Base-by-base conservation (phyloP, 345 rosid species). In the Salix caprea region DNA sequence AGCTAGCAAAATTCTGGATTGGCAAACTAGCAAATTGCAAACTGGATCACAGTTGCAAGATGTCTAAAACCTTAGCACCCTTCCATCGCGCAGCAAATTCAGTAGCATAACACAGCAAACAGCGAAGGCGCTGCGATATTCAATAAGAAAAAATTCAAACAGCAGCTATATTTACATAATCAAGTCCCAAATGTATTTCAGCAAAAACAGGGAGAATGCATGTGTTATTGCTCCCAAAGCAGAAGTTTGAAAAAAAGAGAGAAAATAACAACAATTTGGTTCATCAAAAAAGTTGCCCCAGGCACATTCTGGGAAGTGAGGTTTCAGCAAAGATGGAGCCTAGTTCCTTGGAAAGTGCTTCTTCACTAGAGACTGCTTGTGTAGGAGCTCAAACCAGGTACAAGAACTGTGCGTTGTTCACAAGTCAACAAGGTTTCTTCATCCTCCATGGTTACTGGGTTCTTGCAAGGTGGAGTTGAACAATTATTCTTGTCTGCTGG, bases 341-440 rank as follows among this genome's bases (percentile, higher is more conserved):
- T n/a, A 66, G 46, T 71, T 77, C 77, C 32, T 62, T 5, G 26
- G 56, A 36, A 72, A 69, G n/a, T 67, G 71, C 77, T 75, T 72
- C 75, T 2, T 67, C 79, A n/a, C 73, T 44, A 24, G 72, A 18
- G n/a, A 10, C 21, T 28, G 50, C 26, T 34, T 24, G 67, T 54
- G 32, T 39, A 26, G 80, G 60, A n/a, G 39, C 13, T 34, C 65
- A 74, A 32, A n/a, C 77, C 81, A 62, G 81, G 79, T 74, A 74
- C 66, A 24, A 74, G 77, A 7, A 73, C 65, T 36, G 60, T 73
- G 44, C 83, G 76, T 34, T 62, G 40, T 72, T 34, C 73, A 70
- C 28, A 61, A 32, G 72, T 58, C 6, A 46, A 52, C 46, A 61
- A 2, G 69, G 36, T 46, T 58, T 72, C 77, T 34, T 80, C 73